Evolutionary conservation across 306 rosid genomes (phyloP).

Genomic region (Hylodesmum podocarpum): DNA sequence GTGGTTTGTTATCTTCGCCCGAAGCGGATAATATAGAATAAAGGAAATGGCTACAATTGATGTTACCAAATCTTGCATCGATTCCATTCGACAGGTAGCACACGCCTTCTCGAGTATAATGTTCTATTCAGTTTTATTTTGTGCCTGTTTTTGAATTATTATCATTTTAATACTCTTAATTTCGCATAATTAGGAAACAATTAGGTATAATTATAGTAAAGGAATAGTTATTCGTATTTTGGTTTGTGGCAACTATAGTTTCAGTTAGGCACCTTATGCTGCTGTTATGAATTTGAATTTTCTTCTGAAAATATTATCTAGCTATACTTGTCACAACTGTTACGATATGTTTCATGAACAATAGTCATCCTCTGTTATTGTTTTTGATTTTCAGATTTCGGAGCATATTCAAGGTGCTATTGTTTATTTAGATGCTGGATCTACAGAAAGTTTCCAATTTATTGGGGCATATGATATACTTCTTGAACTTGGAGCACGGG

Average conservation of each 20-base stretch:
- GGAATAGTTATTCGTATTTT: background rate
- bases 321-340: background rate
- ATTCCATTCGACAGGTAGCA: conserved; percentile 72
- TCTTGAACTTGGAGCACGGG: conserved; percentile 70
- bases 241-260: background rate
- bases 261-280: background rate
- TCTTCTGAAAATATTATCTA: background rate
- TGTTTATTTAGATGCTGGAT: conserved; percentile 85
- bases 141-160: background rate
- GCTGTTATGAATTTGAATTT: conserved; percentile 10
- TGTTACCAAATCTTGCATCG: conserved; percentile 68
- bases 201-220: background rate
- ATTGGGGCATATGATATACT: conserved; percentile 70
- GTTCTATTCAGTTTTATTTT: background rate
- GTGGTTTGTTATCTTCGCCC: background rate
- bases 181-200: background rate
- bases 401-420: conserved; percentile 73
- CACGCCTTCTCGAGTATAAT: background rate
- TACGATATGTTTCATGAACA: background rate
- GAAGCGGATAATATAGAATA: background rate
- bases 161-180: background rate
- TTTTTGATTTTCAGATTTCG: conserved; percentile 54
- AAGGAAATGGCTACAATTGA: conserved; percentile 62
- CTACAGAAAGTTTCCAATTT: conserved; percentile 78
- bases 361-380: background rate